Evolutionary conservation across 768 basidiomycete genomes (phyloP).

Genomic region (Pisolithus orientalis): DNA sequence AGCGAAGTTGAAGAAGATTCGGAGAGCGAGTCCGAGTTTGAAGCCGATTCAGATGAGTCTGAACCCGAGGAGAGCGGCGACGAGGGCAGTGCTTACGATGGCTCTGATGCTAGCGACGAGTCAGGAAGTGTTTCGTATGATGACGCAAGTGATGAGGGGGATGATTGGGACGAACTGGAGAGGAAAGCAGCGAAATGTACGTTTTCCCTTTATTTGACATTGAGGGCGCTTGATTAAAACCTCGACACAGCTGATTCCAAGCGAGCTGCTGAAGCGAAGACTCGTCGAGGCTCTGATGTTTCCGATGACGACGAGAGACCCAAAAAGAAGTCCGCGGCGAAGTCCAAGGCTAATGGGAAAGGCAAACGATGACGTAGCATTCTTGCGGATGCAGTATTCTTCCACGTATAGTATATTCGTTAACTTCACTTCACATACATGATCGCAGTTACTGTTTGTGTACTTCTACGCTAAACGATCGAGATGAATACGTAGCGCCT

Average conservation of each 20-base stretch:
- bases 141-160: slow-evolving; percentile 66
- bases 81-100: slow-evolving; percentile 51
- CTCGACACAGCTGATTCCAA: slow-evolving; percentile 41
- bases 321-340: slow-evolving; percentile 32
- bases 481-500: not conserved
- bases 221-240: not conserved
- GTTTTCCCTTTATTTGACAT: slow-evolving; percentile 5
- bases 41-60: slow-evolving; percentile 40
- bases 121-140: slow-evolving; percentile 62
- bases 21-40: slow-evolving; percentile 65
- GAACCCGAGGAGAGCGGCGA: slow-evolving; percentile 39
- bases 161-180: slow-evolving; percentile 96
- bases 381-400: slow-evolving; percentile 1
- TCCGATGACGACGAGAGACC: slow-evolving; percentile 44
- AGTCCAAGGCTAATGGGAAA: slow-evolving; percentile 38
- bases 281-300: slow-evolving; percentile 43
- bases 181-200: slow-evolving; percentile 83
- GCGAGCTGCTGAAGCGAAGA: slow-evolving; percentile 33
- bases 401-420: slow-evolving; percentile 5
- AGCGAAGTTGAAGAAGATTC: slow-evolving; percentile 58
- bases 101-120: slow-evolving; percentile 46
- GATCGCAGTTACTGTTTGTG: slow-evolving; percentile 1
- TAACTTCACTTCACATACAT: not conserved
- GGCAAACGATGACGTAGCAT: slow-evolving; percentile 30
- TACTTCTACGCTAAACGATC: slow-evolving; percentile 2